Conservation (phyloP, 2,329 filamentous ascomycete species). For the Penicillium sp. region DNA sequence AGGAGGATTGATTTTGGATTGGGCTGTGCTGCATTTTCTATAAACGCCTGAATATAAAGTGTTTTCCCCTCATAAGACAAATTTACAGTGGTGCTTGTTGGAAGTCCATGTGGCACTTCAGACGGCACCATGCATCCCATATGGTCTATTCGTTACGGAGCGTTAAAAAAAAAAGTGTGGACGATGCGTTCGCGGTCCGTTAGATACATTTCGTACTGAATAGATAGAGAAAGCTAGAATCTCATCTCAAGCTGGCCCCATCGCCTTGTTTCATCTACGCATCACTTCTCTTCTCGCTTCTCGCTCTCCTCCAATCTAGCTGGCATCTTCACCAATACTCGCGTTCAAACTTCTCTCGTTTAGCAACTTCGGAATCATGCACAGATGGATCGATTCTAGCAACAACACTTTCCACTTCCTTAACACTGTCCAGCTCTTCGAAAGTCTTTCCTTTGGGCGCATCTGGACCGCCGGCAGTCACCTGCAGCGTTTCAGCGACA, state of each 20-base stretch:
- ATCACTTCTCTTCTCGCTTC: background rate
- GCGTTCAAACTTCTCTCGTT: slow-evolving; percentile 5
- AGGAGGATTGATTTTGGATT: slow-evolving; percentile 49
- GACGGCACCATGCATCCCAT: background rate
- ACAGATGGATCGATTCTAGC: background rate
- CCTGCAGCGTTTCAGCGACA: background rate
- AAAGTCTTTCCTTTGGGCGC: slow-evolving; percentile 20
- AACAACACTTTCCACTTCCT: slow-evolving; percentile 26
- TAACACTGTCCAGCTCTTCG: slow-evolving; percentile 28
- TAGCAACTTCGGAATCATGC: background rate
- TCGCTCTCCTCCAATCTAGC: background rate
- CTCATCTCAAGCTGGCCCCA: background rate
- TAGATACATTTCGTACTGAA: background rate
- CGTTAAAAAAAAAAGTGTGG: background rate
- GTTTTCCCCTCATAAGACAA: background rate
- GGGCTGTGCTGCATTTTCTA: too few relatives aligned
- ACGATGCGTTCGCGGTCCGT: background rate
- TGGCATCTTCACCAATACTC: slow-evolving; percentile 18
- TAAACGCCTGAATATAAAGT: background rate
- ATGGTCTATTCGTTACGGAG: background rate
- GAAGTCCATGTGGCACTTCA: background rate
- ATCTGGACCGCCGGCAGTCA: background rate
- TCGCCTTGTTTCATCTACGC: background rate
- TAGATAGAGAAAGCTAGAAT: background rate
- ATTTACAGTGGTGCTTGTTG: background rate